Percentiles rank a stretch among this genome's conserved stretches.
phyloP scores from a whole-genome alignment of 345 rosid species.

The Excoecaria agallocha region DNA sequence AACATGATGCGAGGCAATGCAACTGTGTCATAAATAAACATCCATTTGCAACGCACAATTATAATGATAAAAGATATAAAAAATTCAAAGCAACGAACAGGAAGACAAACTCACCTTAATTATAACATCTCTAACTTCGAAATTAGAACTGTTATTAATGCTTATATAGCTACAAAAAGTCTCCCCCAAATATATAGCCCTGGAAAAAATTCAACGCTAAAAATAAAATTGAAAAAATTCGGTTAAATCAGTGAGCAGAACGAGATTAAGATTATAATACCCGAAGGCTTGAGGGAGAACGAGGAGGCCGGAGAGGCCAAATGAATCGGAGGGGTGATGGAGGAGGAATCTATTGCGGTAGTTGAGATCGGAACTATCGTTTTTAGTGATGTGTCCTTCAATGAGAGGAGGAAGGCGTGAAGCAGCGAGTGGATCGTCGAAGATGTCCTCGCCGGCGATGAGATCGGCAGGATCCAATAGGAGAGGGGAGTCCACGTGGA shows the following conservation, averaged over 20 bases:
- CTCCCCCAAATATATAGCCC: conserved; percentile 95
- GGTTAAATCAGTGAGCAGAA: not conserved
- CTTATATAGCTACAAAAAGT: conserved; percentile 91
- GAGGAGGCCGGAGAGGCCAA: conserved; percentile 93
- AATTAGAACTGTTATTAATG: conserved; percentile 80
- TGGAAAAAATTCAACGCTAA: conserved; percentile 13
- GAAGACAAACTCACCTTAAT: conserved; percentile 51
- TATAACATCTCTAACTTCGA: conserved; percentile 76
- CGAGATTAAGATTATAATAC: conserved; percentile 25
- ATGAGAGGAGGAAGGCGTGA: conserved; percentile 52
- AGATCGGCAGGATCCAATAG: conserved; percentile 82
- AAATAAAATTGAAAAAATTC: not conserved
- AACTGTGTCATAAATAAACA: too few species aligned
- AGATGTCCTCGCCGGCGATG: conserved; percentile 85
- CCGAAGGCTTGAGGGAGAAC: conserved; percentile 97
- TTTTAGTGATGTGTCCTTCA: conserved; percentile 21
- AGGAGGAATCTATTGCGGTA: conserved; percentile 69
- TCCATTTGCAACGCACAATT: not conserved
- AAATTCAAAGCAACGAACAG: not conserved
- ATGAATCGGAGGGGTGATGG: conserved; percentile 66
- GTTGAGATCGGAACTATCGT: conserved; percentile 60
- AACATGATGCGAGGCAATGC: not conserved
- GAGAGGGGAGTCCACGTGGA: conserved; percentile 83
- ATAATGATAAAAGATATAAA: not conserved
- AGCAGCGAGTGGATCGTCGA: conserved; percentile 77